Evolutionary conservation across 306 rosid species (phyloP), one percentile per base, ranked within the genome.

Genomic region (Pyrus pyrifolia): DNA sequence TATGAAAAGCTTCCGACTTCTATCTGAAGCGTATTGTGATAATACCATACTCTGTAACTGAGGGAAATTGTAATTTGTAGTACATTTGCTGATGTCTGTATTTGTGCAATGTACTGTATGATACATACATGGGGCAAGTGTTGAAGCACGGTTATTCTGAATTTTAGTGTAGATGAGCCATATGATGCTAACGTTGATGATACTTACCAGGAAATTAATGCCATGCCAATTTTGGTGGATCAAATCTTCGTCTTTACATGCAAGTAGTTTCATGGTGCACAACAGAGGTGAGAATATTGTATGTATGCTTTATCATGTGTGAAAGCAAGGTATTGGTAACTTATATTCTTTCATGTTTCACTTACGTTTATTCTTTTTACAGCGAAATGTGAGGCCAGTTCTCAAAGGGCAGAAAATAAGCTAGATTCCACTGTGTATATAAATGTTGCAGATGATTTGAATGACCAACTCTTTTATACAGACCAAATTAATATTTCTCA

Each of bases 361-460:
- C 38, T 35, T 35, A 35, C 35, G 62, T 62, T 81, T 67, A 68
- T 75, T 68, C 27, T 82, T 27, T 67, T 61, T 86, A 68, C 88
- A 95, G 98, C 85, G 71, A 83, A 82, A 79, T 66, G 86, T 86
- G 80, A 78, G 77, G 86, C 67, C 78, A 77, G 80, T 81, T 84
- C 80, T 79, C 91, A 75, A 79, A 79, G 75, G 67, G 70, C 83
- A 75, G 84, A 52, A n/a, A 67, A 76, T 46, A 58, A 80, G 75
- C 61, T 82, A 79, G 83, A 78, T 76, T 83, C 84, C 75, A 65
- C 58, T 68, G 68, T 74, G 82, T 58, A 40, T 74, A 66, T 33
- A 75, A 79, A 73, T 52, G 76, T 76, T 71, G 84, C 84, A 40
- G 88, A 84, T 78, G 85, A 82, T 68, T 65, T 71, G 70, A 78